Evolutionary conservation across 1,284 basidiomycete species (phyloP), one percentile per base, ranked within the genome.

Genomic region (Vanrija sp.): DNA sequence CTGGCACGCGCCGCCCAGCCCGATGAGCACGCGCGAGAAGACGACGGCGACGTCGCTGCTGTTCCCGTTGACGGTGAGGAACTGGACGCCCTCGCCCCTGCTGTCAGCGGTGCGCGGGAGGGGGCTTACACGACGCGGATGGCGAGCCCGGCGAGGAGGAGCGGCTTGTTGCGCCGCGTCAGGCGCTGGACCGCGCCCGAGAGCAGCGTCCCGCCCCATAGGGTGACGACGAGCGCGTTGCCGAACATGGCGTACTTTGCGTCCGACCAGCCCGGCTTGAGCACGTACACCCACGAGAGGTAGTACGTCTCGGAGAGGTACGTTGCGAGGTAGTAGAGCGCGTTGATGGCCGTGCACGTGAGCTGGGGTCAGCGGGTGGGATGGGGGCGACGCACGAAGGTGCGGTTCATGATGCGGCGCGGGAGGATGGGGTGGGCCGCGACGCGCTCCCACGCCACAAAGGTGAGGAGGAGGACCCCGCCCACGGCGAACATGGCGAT

Each of bases 81-180:
- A 64, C 20, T 57, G 62, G 18, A 69, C 35, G 41, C 61, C 68
- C 51, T 61, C 57, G 51, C 66, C 66, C 20, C 64, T 63, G 31
- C 15, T 39, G n/a, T 22, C 8, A 8, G 25, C 7, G 25, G 6
- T 27, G 25, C 12, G 25, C 2, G 25, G 25, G 25, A 10, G 25
- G 25, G n/a, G 47, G 23, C 59, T 50, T 23, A 61, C 56, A 70
- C 52, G 52, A 63, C 56, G 27, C 66, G 57, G 56, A 66, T 56
- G 27, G 51, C 56, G 6, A 67, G 52, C 47, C 66, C 66, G 23
- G 50, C 49, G 25, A 69, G 37, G 51, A 65, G 64, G n/a, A 69
- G 53, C 20, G 58, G 63, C 68, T 78, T 78, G 75, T 75, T 79
- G 6, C 75, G 65, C 51, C 76, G 73, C 37, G 73, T 75, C 57